These are phyloP conservation scores for Mucor plumbeus DNA, from an alignment of 371 early-diverging fungal species.

Conservation along the genomic window DNA sequence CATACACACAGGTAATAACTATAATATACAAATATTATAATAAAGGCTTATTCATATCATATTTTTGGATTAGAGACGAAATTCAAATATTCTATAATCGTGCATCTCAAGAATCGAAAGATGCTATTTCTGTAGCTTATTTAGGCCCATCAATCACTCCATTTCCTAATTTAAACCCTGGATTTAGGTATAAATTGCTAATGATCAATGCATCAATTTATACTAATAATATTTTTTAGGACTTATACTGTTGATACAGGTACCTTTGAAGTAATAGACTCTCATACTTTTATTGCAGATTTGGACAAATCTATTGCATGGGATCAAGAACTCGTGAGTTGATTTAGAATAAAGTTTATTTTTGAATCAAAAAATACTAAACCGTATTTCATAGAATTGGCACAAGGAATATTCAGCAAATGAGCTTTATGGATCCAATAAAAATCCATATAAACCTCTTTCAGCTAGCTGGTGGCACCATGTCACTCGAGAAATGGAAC, in stretches of 20 bases:
- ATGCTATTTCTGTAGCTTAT: slow-evolving; percentile 58
- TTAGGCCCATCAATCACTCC: slow-evolving; percentile 63
- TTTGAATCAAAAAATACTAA: not conserved
- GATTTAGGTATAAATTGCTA: slow-evolving; percentile 45
- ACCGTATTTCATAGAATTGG: slow-evolving; percentile 50
- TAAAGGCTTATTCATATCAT: not conserved
- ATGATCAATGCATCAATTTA: no score
- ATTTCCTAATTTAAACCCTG: slow-evolving; percentile 58
- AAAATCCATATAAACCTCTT: slow-evolving; percentile 33
- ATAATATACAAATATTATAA: no score
- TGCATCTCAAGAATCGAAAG: slow-evolving; percentile 36
- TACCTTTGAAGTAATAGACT: slow-evolving; percentile 63
- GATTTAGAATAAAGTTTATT: not conserved
- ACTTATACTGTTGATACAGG: slow-evolving; percentile 58
- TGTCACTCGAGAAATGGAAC: slow-evolving; percentile 57
- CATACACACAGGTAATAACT: slow-evolving; percentile 57
- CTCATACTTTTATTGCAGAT: slow-evolving; percentile 60
- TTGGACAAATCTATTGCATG: slow-evolving; percentile 48
- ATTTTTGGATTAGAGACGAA: slow-evolving; percentile 49
- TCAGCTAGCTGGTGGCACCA: slow-evolving; percentile 66
- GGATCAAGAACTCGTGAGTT: slow-evolving; percentile 46
- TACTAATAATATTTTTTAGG: slow-evolving; percentile 16
- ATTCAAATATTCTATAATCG: slow-evolving; percentile 54
- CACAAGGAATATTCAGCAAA: slow-evolving; percentile 65
- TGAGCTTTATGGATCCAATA: slow-evolving; percentile 38